Base-by-base conservation (phyloP, 1,139 yeast species). In the Kodamaea arcana region DNA sequence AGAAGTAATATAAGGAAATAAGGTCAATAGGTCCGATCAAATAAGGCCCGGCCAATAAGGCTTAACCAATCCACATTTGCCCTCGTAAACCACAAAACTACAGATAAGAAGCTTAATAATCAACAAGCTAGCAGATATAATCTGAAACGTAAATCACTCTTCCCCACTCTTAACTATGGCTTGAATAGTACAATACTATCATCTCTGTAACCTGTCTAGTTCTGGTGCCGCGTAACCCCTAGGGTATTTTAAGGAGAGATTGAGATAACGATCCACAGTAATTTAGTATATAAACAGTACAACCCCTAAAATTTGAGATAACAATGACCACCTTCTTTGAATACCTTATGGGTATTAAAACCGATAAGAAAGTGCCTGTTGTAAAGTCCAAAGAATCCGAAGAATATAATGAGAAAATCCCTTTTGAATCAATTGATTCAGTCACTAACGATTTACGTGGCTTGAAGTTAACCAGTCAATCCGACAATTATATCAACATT, bases 351-450 rank as follows among this genome's bases (percentile, higher is more conserved):
- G 28, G 28, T 4, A 26, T 18, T 27, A 18, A 17, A 21, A 26
- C 31, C 10, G 15, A 20, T 9, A 24, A 29, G 29, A 28, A 27
- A 20, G 27, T 16, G 6, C 6, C 22, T 18, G 9, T 6, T 7
- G 6, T 9, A 6, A 18, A 18, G 22, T 9, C 22, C 6, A 18
- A 7, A 9, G 9, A 7, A 7, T 9, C 6, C 6, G 9, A 18
- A 9, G 28, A 25, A 25, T 25, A 13, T 9, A 25, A 25, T 11
- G 28, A 25, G 17, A 25, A 25, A 17, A 25, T 14, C 17, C 28
- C 28, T 6, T 25, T 25, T 25, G 15, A 25, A 8, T 10, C 10
- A 13, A 14, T 25, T 25, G 28, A 25, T 9, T 25, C 28, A 14
- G 14, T 25, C 17, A 13, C 15, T 6, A 14, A 6, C 4, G 28